phyloP scores from a whole-genome alignment of 768 basidiomycete genomes.

The Fibroporia radiculosa region DNA sequence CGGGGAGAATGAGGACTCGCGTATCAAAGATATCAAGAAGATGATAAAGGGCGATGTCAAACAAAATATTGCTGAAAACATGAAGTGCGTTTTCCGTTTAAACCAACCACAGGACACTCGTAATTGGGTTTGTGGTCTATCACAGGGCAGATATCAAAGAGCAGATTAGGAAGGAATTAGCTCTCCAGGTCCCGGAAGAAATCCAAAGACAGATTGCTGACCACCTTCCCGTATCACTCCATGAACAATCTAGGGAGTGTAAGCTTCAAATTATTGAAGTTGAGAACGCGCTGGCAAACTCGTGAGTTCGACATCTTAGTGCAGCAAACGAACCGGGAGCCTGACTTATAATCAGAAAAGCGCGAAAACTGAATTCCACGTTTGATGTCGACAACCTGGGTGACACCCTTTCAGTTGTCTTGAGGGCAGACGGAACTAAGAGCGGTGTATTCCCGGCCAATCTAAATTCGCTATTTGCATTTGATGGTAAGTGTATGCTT shows the following conservation, averaged over 20 bases:
- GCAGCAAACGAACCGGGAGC: neutral
- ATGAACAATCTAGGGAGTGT: conserved; percentile 36
- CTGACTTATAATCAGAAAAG: conserved; percentile 29
- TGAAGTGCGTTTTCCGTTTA: conserved; percentile 26
- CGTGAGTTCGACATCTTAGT: conserved; percentile 26
- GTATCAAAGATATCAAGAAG: conserved; percentile 22
- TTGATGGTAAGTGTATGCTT: conserved; percentile 49
- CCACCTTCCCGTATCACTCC: conserved; percentile 40
- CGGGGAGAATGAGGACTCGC: conserved; percentile 15
- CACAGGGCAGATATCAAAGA: conserved; percentile 29
- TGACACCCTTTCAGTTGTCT: conserved; percentile 38
- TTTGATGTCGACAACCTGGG: conserved; percentile 32
- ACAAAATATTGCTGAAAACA: conserved; percentile 19
- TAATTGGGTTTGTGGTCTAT: conserved; percentile 4
- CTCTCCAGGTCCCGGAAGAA: conserved; percentile 35
- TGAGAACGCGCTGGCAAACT: conserved; percentile 40
- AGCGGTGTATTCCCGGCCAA: conserved; percentile 44
- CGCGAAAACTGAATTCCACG: conserved; percentile 40
- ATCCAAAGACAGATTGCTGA: conserved; percentile 41
- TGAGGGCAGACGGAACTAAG: conserved; percentile 39
- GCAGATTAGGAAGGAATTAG: conserved; percentile 34
- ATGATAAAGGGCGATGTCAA: conserved; percentile 22
- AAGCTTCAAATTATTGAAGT: conserved; percentile 36
- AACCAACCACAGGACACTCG: neutral
- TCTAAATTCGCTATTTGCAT: conserved; percentile 41